A percentile compares a stretch with the other conserved stretches of the same genome.
Evolutionary conservation across 306 rosid genomes (phyloP).

Genomic region (Vigna trinervia): DNA sequence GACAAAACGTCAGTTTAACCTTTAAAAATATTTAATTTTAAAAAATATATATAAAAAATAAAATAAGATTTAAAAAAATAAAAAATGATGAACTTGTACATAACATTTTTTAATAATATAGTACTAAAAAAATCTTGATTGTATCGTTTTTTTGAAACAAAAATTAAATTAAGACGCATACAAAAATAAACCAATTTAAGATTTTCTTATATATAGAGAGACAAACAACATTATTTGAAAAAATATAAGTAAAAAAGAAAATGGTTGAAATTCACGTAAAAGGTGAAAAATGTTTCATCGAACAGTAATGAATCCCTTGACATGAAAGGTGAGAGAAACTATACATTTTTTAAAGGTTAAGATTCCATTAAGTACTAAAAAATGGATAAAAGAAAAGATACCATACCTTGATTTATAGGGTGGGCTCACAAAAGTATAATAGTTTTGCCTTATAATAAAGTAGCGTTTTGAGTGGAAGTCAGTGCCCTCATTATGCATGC

Average conservation of each 20-base stretch:
- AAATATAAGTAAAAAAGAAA: background rate
- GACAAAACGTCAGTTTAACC: no score
- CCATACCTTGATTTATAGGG: constrained; percentile 24
- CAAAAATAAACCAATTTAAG: no score
- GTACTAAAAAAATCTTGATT: no score
- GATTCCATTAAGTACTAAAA: constrained; percentile 15
- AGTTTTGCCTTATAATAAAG: background rate
- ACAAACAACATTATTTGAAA: no score
- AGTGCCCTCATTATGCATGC: constrained; percentile 21
- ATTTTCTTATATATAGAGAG: no score
- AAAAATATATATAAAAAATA: no score
- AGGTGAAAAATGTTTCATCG: background rate
- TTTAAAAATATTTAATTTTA: no score
- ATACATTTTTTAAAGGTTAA: background rate
- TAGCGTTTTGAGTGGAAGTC: constrained; percentile 9
- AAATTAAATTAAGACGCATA: no score
- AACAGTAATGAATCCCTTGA: background rate
- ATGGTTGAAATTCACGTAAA: background rate
- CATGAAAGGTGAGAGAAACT: background rate
- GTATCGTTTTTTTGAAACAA: no score
- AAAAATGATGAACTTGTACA: no score
- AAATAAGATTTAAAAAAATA: no score
- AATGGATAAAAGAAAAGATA: background rate
- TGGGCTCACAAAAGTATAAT: constrained; percentile 51
- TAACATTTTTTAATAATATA: no score